Evolutionary conservation across 805 yeast species (phyloP), one percentile per base, ranked within the genome.

Genomic region (Myxozyma nipponensis): DNA sequence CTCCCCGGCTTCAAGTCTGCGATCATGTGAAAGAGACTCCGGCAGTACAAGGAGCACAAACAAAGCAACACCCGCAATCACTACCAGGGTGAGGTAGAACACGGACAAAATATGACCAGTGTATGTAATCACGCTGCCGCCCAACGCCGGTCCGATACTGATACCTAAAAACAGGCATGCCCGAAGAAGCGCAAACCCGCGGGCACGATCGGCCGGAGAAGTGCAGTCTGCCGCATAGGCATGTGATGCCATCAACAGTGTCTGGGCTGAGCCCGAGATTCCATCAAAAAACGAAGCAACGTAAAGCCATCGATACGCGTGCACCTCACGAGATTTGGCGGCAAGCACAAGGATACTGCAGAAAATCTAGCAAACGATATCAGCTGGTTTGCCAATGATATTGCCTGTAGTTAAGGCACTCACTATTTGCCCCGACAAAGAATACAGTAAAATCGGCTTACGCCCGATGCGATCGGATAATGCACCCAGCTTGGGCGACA

Each of bases 191-290:
- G 61, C 61, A 53, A 72, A 61, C 44, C 62, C 63, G 38, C 45
- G 39, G 4, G 65, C 62, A 54, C 95, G 70, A 45, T 77, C 72
- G 26, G 71, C 72, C 0, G 86, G 76, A 21, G 80, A 82, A 4
- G 81, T 81, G 37, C 86, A 79, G 68, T 88, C 96, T 3, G 87
- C 72, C 17, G 85, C 73, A 62, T 86, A 88, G 52, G 90, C 79
- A 61, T 82, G 82, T 9, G 79, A 69, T 24, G 83, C 67, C 6
- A 83, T 77, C 41, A 84, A 58, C 22, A 81, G 59, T 3, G 82
- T 73, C 52, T 78, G 66, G 4, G 75, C 43, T 0, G 89, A 84
- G 24, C 96, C 96, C 15, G 82, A 77, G 2, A 76, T 44, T 21
- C 80, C 73, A 32, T 73, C 74, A 1, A 83, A 24, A 1, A 75